Evolutionary conservation across 2,329 filamentous ascomycete species (phyloP).

Genomic region (Nectriaceae sp.): DNA sequence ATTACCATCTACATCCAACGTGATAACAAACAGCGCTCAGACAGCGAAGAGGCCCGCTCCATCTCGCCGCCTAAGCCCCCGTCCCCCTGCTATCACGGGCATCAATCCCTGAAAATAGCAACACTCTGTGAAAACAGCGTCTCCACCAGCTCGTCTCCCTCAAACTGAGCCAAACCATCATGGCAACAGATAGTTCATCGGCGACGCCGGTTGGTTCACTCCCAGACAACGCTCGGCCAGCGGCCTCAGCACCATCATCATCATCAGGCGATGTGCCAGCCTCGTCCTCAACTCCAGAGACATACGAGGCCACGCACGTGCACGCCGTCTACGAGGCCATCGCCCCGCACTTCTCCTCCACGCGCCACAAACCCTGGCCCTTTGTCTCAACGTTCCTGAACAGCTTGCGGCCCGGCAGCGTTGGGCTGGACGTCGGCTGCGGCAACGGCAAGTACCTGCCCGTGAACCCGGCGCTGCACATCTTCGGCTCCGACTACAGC

Average conservation of each 20-base stretch:
- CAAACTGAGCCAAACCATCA: conserved; percentile 8
- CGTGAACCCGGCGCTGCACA: conserved; percentile 75
- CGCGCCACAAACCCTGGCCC: conserved; percentile 85
- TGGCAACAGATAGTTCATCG: conserved; percentile 22
- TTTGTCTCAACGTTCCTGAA: conserved; percentile 80
- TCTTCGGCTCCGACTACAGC: conserved; percentile 84
- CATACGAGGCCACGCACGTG: conserved; percentile 85
- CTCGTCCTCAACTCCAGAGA: conserved; percentile 42
- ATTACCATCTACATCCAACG: conserved; percentile 9
- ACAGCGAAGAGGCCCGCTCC: conserved; percentile 3
- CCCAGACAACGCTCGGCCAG: conserved; percentile 2
- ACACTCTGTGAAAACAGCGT: not conserved
- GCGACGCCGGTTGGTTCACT: conserved; percentile 22
- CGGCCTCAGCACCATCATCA: conserved; percentile 15
- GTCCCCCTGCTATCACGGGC: not conserved
- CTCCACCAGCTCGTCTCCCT: not conserved
- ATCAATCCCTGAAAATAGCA: not conserved
- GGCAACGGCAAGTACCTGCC: conserved; percentile 95
- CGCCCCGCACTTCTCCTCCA: conserved; percentile 80
- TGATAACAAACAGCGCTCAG: conserved; percentile 8
- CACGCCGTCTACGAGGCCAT: conserved; percentile 91
- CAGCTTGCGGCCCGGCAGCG: conserved; percentile 64
- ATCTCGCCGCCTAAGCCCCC: conserved; percentile 1
- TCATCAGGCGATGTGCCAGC: conserved; percentile 6
- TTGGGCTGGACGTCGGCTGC: conserved; percentile 91